phyloP scores from a whole-genome alignment of 1,284 basidiomycete species.

The Irpex sp. region DNA sequence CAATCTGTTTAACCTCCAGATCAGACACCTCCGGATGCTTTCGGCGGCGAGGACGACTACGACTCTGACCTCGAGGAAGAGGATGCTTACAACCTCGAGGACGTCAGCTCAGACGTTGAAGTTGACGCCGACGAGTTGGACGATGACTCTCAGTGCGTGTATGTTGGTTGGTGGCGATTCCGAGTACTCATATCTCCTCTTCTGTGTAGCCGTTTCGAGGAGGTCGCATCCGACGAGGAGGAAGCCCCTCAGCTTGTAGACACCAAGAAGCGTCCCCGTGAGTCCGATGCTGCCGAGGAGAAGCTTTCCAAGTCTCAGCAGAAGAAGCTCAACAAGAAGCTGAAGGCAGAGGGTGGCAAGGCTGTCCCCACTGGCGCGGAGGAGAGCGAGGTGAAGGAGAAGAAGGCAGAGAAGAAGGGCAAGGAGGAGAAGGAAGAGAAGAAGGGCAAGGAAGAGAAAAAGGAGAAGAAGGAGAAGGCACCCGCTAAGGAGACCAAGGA shows the following conservation, averaged over 20 bases:
- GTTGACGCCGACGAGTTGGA: conserved; percentile 69
- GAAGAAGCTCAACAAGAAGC: conserved; percentile 22
- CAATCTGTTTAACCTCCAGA: neutral
- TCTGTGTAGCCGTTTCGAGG: conserved; percentile 67
- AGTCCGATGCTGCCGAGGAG: conserved; percentile 51
- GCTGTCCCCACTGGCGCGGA: conserved; percentile 49
- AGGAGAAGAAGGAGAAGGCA: conserved; percentile 35
- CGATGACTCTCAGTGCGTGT: conserved; percentile 47
- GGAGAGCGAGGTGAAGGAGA: conserved; percentile 10
- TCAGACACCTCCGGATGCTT: conserved; percentile 14
- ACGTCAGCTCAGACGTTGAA: conserved; percentile 85
- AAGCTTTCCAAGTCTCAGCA: conserved; percentile 39
- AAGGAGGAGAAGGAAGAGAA: conserved; percentile 15
- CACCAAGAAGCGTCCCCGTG: conserved; percentile 70
- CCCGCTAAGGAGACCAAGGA: conserved; percentile 37
- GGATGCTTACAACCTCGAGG: conserved; percentile 69
- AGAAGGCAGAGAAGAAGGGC: conserved; percentile 11
- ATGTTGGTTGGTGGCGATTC: neutral
- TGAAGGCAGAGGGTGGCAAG: conserved; percentile 45
- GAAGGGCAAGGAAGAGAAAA: conserved; percentile 12
- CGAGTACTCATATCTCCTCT: neutral
- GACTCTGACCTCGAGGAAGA: conserved; percentile 53
- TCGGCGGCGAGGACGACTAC: conserved; percentile 48
- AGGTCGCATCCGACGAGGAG: conserved; percentile 45
- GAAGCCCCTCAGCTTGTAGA: conserved; percentile 29